Base-by-base conservation (phyloP, 805 yeast species). In the Candida sakaeoensis region DNA sequence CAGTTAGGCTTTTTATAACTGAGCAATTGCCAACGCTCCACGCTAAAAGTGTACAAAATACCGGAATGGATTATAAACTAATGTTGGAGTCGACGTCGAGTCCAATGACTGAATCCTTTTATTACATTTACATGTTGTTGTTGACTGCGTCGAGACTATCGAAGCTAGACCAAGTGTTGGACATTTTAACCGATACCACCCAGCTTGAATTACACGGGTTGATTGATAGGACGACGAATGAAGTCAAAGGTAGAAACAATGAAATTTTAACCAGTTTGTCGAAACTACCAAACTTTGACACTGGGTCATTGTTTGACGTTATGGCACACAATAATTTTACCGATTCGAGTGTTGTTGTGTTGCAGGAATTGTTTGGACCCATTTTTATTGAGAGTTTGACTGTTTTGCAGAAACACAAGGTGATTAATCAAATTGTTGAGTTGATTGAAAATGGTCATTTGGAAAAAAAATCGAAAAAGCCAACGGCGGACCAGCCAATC, bases 291-390 rank as follows among this genome's bases (percentile, higher is more conserved):
- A 54, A 56, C n/a, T 51, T 58, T 37, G 70, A 66, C 8, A 50
- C 48, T 13, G 36, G 41, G 8, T 40, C 42, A 7, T 41, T 49
- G 2, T 40, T 51, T 13, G 64, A 57, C 21, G 41, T 49, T 10
- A 45, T 59, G 21, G 57, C 59, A 5, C 59, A 51, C n/a, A 51
- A 43, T 26, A 49, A 48, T 23, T 58, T 68, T 39, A 70, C 72
- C 43, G 82, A 79, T 43, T 65, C 71, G 8, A 58, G 77, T 9
- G 74, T 80, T 0, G 57, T 73, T 0, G 71, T 86, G 1, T 61
- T 89, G 23, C 78, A 81, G 47, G 88, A 86, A 45, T 70, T 88
- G 29, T 83, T 85, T 46, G 78, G 85, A 58, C 70, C 79, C 7
- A 68, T 87, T n/a, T 88, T 84, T 51, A 65, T 77, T 21, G 80